Base-by-base conservation (phyloP, 2,329 filamentous ascomycete genomes). In the Aspergillus fijiensis region DNA sequence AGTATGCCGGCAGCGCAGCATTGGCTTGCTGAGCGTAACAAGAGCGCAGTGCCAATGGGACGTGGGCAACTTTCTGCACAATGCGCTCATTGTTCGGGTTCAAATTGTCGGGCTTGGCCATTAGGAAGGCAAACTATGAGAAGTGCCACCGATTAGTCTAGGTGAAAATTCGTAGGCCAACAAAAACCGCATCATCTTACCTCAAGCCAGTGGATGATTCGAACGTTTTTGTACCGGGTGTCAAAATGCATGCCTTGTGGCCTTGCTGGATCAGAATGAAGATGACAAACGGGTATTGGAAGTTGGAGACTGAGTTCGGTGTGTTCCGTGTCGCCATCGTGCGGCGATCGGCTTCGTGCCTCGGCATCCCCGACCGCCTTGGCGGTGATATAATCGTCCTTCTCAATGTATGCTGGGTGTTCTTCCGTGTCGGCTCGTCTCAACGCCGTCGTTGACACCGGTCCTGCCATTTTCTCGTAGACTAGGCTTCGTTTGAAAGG, bases 131-230 rank as follows among this genome's bases (percentile, higher is more conserved):
- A 51, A 63, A 63, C 61, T 63, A 29, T 29, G 27, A 29, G 27
- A 29, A 29, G 25, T 42, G n/a, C 21, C 25, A 49, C 16, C 49
- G 14, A 27, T 29, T 19, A 54, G 27, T 31, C 47, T 48, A 39
- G 33, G 45, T 11, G 11, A 31, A 23, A 14, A 9, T 49, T 25
- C 42, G 23, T 42, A 12, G 19, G n/a, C 11, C 53, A 27, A 19
- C 35, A 14, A 16, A 21, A 21, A 19, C 23, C 49, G 19, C 19
- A 27, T 14, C n/a, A 48, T 25, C 60, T 54, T 60, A 64, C 62
- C 60, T 64, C 60, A n/a, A 64, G 50, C 60, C 58, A 64, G 27
- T 64, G 62, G 11, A 31, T 51, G 14, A 64, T 57, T 21, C 52
- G 42, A 11, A 60, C 58, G 16, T 60, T 64, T 51, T 60, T 57